Evolutionary conservation across 306 rosid species (phyloP), one percentile per base, ranked within the genome.

Genomic region (Lupinus albus): DNA sequence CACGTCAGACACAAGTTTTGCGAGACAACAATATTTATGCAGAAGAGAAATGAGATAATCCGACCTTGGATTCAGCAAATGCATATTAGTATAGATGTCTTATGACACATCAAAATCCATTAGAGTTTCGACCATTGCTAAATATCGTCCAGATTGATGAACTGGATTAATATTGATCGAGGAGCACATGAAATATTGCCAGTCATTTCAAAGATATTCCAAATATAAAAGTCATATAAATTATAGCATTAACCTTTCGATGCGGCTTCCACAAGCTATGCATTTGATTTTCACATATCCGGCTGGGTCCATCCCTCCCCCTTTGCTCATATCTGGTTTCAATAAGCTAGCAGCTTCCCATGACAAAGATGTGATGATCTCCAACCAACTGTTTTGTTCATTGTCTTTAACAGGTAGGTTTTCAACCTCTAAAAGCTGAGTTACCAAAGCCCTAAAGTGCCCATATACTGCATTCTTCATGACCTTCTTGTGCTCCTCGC

Each of bases 261-360:
- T 35, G 44, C 86, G 88, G 65, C 59, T 70, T 70, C 99, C 99
- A 47, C 95, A 84, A 70, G 92, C 95, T 78, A 94, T 71, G 82
- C 97, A 86, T 84, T 94, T 94, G 63, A 94, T 84, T 84, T 94
- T 94, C 49, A 83, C 96, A 68, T 90, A 85, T 63, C 97, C 99
- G 78, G 91, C 90, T 11, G 95, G 99, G 79, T 94, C 97, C 99
- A 94, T 94, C 55, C 95, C 91, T 48, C 97, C 99, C 49, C 99
- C 76, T 67, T 74, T 83, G 84, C 99, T 94, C 77, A 54, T 94
- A 82, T 94, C 97, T 72, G 99, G 99, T 85, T 90, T 94, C 74
- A 94, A 71, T 53, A 88, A 79, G 32, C 94, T 80, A 61, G 99
- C 99, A 65, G 92, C 97, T 83, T 88, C 99, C 96, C 94, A 94